Evolutionary conservation across 768 basidiomycete species (phyloP), one percentile per base, ranked within the genome.

Genomic region (Suillus subluteus): DNA sequence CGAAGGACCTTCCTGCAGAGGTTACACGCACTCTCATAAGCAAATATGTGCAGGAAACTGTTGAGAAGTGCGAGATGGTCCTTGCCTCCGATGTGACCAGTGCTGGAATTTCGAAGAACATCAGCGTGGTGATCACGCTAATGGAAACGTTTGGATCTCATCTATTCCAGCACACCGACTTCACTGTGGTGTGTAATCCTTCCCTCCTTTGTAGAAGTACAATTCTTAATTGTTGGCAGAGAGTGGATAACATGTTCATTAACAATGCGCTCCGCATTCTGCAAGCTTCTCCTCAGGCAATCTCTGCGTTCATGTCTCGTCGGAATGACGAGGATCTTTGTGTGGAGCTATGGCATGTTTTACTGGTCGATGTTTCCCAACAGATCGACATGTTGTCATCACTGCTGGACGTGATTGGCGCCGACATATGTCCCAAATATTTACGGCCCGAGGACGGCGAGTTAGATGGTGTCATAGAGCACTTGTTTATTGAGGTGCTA

Each of bases 61-160:
- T 86, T 26, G 69, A 74, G 8, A 69, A 68, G 41, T 79, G 81
- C 52, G 75, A 79, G 46, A 64, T 68, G 3, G 62, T 73, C 15
- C 69, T 80, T 16, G 64, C 65, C 16, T 65, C 66, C 58, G 65
- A 41, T 12, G 18, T 18, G 59, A 21, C 18, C 18, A 43, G 26
- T 30, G 59, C 70, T 37, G 67, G 50, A 5, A 23, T 69, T 11
- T 65, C 75, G 16, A 66, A 50, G 16, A 66, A 65, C 21, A 66
- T 77, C 1, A 61, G 56, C 21, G 70, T 73, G 35, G 73, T 88
- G 37, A 78, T 83, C 16, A 78, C 77, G 46, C 75, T 90, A 41
- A 70, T 91, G 50, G 79, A 82, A 12, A 78, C 81, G 6, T 91
- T 91, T 67, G 84, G 84, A 2, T 74, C 80, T 8, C 75, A 79